Conservation (phyloP, 352 stramenopile species). For the Phytophthora aleatoria region DNA sequence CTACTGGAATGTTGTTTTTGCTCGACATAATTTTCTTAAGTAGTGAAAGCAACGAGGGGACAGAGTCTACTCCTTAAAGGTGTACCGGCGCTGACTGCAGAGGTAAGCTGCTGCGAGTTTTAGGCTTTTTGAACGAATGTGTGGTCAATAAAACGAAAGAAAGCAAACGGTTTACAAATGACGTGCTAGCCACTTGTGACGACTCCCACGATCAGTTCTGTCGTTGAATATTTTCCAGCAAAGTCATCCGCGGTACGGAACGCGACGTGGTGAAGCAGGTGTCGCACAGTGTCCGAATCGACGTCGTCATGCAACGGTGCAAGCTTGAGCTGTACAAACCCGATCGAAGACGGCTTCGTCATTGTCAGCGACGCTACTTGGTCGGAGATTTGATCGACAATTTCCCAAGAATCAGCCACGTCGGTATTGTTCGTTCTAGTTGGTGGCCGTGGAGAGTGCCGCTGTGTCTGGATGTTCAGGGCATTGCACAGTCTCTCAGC, state of each 20-base stretch:
- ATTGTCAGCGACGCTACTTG: conserved; percentile 6
- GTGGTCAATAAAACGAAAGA: too few relatives aligned
- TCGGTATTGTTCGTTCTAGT: conserved; percentile 1
- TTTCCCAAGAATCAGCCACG: conserved; percentile 36
- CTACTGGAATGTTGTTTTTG: too few relatives aligned
- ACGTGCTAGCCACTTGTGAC: background rate
- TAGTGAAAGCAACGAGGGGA: too few relatives aligned
- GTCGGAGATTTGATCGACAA: conserved; percentile 7
- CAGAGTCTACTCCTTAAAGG: too few relatives aligned
- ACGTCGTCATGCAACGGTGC: conserved; percentile 28
- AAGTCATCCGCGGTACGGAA: conserved; percentile 13
- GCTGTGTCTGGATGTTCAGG: conserved; percentile 54
- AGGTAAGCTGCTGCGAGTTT: too few relatives aligned
- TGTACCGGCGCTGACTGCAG: too few relatives aligned
- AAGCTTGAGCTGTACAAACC: conserved; percentile 48
- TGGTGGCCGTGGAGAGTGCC: background rate
- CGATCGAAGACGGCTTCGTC: conserved; percentile 14
- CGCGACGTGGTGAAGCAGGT: conserved; percentile 32
- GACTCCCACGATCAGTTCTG: conserved; percentile 22
- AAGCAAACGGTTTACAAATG: too few relatives aligned
- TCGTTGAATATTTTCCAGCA: conserved; percentile 3
- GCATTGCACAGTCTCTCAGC: conserved; percentile 41
- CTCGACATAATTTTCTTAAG: too few relatives aligned
- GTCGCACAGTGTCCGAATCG: conserved; percentile 15
- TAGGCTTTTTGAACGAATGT: too few relatives aligned